Evolutionary conservation across 2,329 filamentous ascomycete genomes (phyloP), one percentile per base, ranked within the genome.

Genomic region (Colletotrichum lini): DNA sequence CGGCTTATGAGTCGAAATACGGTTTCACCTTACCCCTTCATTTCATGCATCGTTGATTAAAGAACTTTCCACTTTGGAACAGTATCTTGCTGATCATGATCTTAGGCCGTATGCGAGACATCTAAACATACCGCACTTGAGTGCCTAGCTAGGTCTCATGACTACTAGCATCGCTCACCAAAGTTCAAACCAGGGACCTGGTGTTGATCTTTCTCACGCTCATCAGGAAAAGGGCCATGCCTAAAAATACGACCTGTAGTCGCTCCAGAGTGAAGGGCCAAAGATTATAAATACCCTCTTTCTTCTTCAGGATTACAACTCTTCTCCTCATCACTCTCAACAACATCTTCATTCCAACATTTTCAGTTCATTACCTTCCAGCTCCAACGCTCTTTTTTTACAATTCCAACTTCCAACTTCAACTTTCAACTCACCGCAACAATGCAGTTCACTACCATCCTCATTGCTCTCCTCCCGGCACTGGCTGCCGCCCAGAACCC

Each of bases 381-480:
- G 42, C 42, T 44, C 42, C 16, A 44, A 44, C 42, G 13, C 40
- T 15, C 40, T 13, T 4, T 16, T 16, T 35, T 3, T 16, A 7
- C n/a, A 26, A 7, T 5, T 35, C 0, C 50, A 53, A 18, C 4
- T 18, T 16, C 16, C n/a, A 26, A 7, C 12, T 35, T 0, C 50
- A 53, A 18, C 9, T 18, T 30, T 1, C 23, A 52, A 53, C 13
- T 16, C n/a, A 35, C 26, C 50, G 26, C 26, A 8, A 53, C 50
- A 35, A 53, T 53, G 50, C 50, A 53, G 50, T 53, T 53, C 50
- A 35, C 50, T 12, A 53, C 26, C 5, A 53, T 53, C 16, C 7
- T 53, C 26, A 18, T 53, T n/a, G 50, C 50, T 35, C 50, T 53
- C 26, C 26, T 53, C 0, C 50, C 50, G 16, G 50, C 6, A 4